These are phyloP conservation scores for Ceratocystis destructans DNA, from an alignment of 2,329 filamentous ascomycete species.

Conservation along the genomic window DNA sequence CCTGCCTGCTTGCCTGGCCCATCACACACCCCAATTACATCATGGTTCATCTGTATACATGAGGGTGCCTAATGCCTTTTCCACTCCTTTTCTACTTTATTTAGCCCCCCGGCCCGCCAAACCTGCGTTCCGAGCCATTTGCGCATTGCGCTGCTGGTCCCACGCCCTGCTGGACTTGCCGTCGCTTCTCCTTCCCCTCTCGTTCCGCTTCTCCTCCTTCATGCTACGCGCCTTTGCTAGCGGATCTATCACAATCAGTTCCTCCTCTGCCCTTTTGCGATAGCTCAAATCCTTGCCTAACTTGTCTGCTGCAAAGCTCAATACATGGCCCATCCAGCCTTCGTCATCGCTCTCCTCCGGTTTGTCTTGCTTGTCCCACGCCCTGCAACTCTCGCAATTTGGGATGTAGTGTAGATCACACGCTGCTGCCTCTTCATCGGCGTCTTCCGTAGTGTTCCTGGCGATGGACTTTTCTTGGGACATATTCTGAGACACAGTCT, in stretches of 20 bases:
- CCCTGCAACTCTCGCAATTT: conserved; percentile 80
- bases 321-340: conserved; percentile 73
- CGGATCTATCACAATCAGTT: conserved; percentile 86
- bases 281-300: conserved; percentile 85
- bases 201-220: conserved; percentile 47
- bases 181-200: conserved; percentile 40
- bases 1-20: too few species aligned
- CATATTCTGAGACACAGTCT: background rate
- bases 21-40: too few species aligned
- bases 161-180: conserved; percentile 41
- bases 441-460: conserved; percentile 22
- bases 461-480: background rate
- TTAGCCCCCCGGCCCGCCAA: conserved; percentile 44
- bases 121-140: conserved; percentile 40
- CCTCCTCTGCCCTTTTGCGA: conserved; percentile 81
- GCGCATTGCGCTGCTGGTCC: conserved; percentile 44
- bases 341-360: conserved; percentile 35
- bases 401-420: conserved; percentile 95
- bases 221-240: conserved; percentile 66
- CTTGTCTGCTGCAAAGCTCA: conserved; percentile 79
- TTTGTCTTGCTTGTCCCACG: conserved; percentile 58
- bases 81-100: conserved; percentile 24
- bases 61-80: background rate
- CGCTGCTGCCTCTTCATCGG: conserved; percentile 57
- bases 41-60: too few species aligned